A percentile compares a stretch with the other conserved stretches of the same genome.
These are phyloP conservation scores for Elaeis guineensis DNA, from an alignment of 176 grass and related monocot genomes.

Conservation along the genomic window DNA sequence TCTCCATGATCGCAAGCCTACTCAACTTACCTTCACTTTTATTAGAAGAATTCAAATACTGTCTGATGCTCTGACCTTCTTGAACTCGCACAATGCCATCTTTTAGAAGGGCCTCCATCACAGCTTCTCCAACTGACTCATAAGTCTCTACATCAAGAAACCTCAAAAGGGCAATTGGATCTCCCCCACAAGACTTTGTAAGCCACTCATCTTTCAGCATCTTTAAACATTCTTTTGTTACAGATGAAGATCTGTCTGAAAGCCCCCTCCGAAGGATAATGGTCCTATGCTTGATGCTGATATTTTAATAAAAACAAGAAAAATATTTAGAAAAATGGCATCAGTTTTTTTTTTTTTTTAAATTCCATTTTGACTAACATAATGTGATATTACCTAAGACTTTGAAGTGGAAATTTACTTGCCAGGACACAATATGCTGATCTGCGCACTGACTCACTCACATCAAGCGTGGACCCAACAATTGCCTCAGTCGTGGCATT, in stretches of 20 bases:
- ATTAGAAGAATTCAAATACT: slow-evolving; percentile 33
- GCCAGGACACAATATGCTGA: slow-evolving; percentile 64
- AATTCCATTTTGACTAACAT: slow-evolving; percentile 5
- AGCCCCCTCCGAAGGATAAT: slow-evolving; percentile 78
- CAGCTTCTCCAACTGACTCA: slow-evolving; percentile 74
- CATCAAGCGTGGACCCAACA: slow-evolving; percentile 56
- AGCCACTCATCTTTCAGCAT: slow-evolving; percentile 98
- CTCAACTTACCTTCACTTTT: slow-evolving; percentile 41
- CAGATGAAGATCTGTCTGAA: slow-evolving; percentile 60
- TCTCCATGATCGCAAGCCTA: background rate
- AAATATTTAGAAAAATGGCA: background rate
- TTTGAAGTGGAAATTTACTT: slow-evolving; percentile 85
- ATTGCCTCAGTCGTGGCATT: slow-evolving; percentile 60
- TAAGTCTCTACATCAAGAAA: slow-evolving; percentile 96
- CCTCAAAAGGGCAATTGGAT: slow-evolving; percentile 57
- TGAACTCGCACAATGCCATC: slow-evolving; percentile 50
- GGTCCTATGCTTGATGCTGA: slow-evolving; percentile 95
- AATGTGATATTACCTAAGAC: slow-evolving; percentile 50
- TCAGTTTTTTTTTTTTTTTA: background rate
- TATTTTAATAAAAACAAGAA: slow-evolving; percentile 14
- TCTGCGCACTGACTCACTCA: slow-evolving; percentile 62
- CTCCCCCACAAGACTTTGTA: slow-evolving; percentile 53
- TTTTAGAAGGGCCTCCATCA: slow-evolving; percentile 64
- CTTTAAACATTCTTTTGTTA: slow-evolving; percentile 62
- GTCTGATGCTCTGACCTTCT: slow-evolving; percentile 62